These are phyloP conservation scores for Lyophyllum shimeji DNA, from an alignment of 768 basidiomycete genomes.

Conservation along the genomic window DNA sequence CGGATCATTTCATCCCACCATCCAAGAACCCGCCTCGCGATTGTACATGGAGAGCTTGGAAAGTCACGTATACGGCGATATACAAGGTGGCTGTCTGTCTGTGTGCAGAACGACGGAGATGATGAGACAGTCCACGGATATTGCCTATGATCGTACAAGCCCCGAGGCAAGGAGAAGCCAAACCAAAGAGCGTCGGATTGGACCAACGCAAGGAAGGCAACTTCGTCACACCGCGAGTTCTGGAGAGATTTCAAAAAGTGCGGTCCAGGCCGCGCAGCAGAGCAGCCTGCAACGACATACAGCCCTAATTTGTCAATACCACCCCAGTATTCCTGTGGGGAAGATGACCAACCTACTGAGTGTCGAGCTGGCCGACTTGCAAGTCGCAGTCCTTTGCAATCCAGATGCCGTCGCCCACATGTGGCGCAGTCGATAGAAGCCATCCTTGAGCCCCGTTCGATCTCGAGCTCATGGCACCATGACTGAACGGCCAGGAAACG, in stretches of 20 bases:
- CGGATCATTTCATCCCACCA: constrained; percentile 7
- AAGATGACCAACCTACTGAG: no score
- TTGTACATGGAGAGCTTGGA: not conserved
- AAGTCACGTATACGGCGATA: no score
- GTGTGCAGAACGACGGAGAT: not conserved
- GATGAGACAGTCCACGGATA: not conserved
- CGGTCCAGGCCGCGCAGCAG: no score
- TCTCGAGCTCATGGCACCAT: not conserved
- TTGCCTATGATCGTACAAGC: not conserved
- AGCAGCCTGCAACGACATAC: no score
- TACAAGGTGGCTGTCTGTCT: not conserved
- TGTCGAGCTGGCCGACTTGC: no score
- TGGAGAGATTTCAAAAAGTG: not conserved
- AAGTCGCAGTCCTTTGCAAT: not conserved
- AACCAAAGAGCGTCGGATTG: not conserved
- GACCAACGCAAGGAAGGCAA: not conserved
- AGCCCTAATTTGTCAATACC: no score
- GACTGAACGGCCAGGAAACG: not conserved
- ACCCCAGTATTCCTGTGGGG: no score
- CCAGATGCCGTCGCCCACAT: not conserved
- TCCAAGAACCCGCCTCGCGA: not conserved
- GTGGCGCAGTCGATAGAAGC: not conserved
- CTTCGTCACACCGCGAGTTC: not conserved
- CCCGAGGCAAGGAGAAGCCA: not conserved
- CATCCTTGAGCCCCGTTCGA: not conserved